phyloP scores from a whole-genome alignment of 1,284 basidiomycete genomes.

The Fomitopsis betulina region DNA sequence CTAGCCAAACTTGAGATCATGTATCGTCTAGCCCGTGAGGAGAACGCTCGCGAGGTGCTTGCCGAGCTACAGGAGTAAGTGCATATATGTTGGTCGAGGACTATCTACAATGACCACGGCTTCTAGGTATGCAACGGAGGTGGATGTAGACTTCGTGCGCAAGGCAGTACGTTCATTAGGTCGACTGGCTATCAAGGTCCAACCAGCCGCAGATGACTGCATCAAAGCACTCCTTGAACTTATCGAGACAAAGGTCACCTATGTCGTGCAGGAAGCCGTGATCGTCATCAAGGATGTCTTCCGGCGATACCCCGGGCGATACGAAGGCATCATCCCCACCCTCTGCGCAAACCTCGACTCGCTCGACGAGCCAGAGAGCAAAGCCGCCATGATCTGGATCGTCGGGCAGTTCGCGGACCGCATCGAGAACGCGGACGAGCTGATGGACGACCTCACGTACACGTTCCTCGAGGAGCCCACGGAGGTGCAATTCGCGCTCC shows the following conservation, averaged over 20 bases:
- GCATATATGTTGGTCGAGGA: not conserved
- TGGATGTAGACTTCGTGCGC: conserved; percentile 96
- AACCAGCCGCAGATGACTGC: conserved; percentile 84
- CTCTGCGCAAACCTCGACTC: conserved; percentile 91
- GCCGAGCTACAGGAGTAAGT: conserved; percentile 92
- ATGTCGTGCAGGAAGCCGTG: conserved; percentile 96
- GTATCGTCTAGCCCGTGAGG: conserved; percentile 89
- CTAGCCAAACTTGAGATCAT: conserved; percentile 98
- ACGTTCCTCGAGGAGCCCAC: conserved; percentile 92
- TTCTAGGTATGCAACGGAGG: conserved; percentile 93
- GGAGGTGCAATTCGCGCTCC: conserved; percentile 92
- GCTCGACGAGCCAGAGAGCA: conserved; percentile 94
- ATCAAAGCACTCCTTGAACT: conserved; percentile 85
- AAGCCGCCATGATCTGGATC: conserved; percentile 98
- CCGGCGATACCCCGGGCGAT: conserved; percentile 93
- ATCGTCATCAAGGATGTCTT: conserved; percentile 99
- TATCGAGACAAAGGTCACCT: conserved; percentile 91
- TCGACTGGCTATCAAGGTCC: conserved; percentile 95
- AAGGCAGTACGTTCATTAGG: conserved; percentile 97
- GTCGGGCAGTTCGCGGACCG: conserved; percentile 95
- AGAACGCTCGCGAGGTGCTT: conserved; percentile 89
- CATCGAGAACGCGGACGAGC: conserved; percentile 94
- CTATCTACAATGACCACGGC: not conserved
- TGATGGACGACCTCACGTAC: conserved; percentile 90
- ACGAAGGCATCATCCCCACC: conserved; percentile 92